Evolutionary conservation across 2,329 filamentous ascomycete genomes (phyloP), one percentile per base, ranked within the genome.

Genomic region (Juglanconis juglandina): DNA sequence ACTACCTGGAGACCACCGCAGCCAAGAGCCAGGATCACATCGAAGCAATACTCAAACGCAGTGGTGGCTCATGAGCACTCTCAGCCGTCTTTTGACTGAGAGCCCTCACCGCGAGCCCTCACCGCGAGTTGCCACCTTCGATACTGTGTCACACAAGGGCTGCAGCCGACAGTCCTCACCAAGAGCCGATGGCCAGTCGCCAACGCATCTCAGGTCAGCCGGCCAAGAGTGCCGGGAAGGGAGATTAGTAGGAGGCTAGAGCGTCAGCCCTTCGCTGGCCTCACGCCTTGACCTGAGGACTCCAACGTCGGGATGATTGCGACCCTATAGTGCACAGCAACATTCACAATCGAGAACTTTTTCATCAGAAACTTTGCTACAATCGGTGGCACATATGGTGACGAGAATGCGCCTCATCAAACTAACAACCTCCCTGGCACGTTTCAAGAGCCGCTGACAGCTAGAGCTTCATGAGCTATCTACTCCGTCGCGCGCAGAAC

Each of bases 1-100:
- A 94, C 68, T 98, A 97, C 71, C 81, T 98, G 49, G 94, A 98
- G 79, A 96, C 92, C 60, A 98, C 95, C 53, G 90, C 92, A 72
- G 92, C 96, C 79, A 99, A 98, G 71, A 96, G 92, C 75, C 87
- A 89, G 68, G 87, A 93, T 66, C 92, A 96, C 71, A 89, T 98
- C 67, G 89, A 96, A 72, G 89, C 92, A 75, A 94, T 98, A 72
- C 83, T 98, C 70, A 84, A 85, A 71, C 76, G 83, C 55, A 79
- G 78, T 24, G 76, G 75, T 56, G 66, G 67, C 53, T 59, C 65
- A 30, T 69, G 61, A 63, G 35, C 50, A 48, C 34, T 4, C 11
- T 10, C 30, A 51, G 33, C 17, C 14, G 32, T 37, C 35, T 30
- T 6, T 11, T 17, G 30, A 42, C 24, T 11, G 24, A 30, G 10